phyloP scores from a whole-genome alignment of 2,329 filamentous ascomycete species.

The Colletotrichum karsti region DNA sequence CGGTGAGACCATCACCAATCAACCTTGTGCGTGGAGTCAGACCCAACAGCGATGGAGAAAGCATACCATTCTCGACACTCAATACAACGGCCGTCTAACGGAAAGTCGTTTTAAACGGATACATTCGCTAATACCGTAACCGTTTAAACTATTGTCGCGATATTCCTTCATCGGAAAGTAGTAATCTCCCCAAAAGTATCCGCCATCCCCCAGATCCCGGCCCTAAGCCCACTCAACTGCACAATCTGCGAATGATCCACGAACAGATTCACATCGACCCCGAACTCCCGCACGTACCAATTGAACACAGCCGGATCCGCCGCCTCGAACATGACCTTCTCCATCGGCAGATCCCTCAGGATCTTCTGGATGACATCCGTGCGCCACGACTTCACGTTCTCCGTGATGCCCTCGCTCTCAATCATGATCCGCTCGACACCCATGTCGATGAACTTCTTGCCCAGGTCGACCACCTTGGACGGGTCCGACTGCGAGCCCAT shows the following conservation, averaged over 20 bases:
- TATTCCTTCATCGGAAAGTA: conserved; percentile 3
- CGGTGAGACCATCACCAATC: too few species aligned
- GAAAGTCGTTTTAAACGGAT: not conserved
- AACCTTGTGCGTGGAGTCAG: too few species aligned
- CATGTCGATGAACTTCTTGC: conserved; percentile 56
- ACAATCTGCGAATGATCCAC: conserved; percentile 67
- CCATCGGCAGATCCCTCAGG: conserved; percentile 56
- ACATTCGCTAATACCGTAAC: not conserved
- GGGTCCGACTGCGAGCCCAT: conserved; percentile 56
- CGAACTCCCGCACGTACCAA: conserved; percentile 65
- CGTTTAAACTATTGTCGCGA: not conserved
- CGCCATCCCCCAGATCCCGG: conserved; percentile 49
- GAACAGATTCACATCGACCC: conserved; percentile 64
- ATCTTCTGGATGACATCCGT: conserved; percentile 60
- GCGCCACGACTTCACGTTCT: conserved; percentile 60
- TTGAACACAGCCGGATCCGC: conserved; percentile 64
- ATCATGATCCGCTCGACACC: conserved; percentile 66
- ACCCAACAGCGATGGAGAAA: too few species aligned
- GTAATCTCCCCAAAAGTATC: conserved; percentile 59
- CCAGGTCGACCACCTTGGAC: conserved; percentile 56
- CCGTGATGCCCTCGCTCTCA: conserved; percentile 67
- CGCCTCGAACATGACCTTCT: conserved; percentile 67
- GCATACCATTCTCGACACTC: too few species aligned
- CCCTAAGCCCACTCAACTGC: conserved; percentile 58
- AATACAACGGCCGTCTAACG: too few species aligned